Conservation (phyloP, 2,329 filamentous ascomycete species). For the Colletotrichum gigasporum region DNA sequence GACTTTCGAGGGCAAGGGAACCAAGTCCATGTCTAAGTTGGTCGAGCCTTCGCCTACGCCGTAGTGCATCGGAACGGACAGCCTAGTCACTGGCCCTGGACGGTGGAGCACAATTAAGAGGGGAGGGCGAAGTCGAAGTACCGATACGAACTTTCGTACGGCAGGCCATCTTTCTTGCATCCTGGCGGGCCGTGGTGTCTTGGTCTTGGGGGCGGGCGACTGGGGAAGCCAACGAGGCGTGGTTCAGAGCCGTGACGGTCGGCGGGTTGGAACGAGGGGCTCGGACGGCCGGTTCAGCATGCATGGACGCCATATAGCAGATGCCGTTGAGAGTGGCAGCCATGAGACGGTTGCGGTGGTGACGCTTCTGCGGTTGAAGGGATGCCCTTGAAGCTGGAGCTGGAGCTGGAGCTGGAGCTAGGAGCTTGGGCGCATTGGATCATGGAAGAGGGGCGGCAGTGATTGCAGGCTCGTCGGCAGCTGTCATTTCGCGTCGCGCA, state of each 20-base stretch:
- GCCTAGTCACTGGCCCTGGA: no score
- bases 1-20: no score
- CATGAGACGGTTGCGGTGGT: neutral
- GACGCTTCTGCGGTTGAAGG: neutral
- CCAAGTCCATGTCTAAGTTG: neutral
- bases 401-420: neutral
- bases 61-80: neutral
- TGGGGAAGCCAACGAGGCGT: conserved; percentile 2
- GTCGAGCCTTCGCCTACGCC: neutral
- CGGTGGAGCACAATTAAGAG: no score
- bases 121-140: neutral
- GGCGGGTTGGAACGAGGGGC: conserved; percentile 9
- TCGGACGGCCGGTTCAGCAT: no score
- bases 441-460: neutral
- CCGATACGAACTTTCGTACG: conserved; percentile 12
- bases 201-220: conserved; percentile 15
- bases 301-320: no score
- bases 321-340: no score
- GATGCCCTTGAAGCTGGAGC: neutral
- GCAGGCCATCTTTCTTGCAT: conserved; percentile 9
- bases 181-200: neutral
- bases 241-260: neutral
- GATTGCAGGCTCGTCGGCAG: neutral
- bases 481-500: neutral
- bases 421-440: neutral